Percentiles rank a stretch among this genome's conserved stretches.
Conservation (phyloP, 345 rosid species). For the Sonneratia caseolaris region DNA sequence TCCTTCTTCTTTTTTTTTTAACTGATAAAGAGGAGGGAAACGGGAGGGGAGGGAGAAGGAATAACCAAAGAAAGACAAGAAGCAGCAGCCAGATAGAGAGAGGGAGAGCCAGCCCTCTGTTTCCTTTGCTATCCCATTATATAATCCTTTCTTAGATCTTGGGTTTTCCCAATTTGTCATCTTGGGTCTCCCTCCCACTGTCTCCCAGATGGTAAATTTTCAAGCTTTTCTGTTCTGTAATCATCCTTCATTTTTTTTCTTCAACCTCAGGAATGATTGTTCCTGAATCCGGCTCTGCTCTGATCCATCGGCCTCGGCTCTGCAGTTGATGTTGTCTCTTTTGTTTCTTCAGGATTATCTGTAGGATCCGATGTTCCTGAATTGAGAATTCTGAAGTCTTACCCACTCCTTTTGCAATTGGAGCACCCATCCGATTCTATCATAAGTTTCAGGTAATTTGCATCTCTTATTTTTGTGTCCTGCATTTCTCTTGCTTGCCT, state of each 20-base stretch:
- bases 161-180: constrained; percentile 41
- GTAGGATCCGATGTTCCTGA: constrained; percentile 47
- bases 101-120: constrained; percentile 37
- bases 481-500: constrained; percentile 10
- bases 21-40: constrained; percentile 43
- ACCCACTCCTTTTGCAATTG: constrained; percentile 35
- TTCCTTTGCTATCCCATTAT: constrained; percentile 43
- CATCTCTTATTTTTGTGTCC: constrained; percentile 19
- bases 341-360: constrained; percentile 19
- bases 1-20: constrained; percentile 49
- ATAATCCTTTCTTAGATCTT: constrained; percentile 62
- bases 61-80: constrained; percentile 37
- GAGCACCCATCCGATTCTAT: constrained; percentile 48
- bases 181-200: constrained; percentile 33
- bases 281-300: constrained; percentile 4
- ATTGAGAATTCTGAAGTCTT: constrained; percentile 39
- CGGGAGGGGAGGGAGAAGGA: constrained; percentile 20
- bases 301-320: constrained; percentile 9
- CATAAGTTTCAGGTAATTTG: constrained; percentile 32
- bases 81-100: constrained; percentile 15
- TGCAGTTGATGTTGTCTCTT: not conserved
- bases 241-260: constrained; percentile 10
- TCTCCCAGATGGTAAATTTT: constrained; percentile 42
- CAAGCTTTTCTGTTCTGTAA: constrained; percentile 18
- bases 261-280: not conserved